Conservation (phyloP, 129 eudicot genomes). For the Ambrosia trifida region DNA sequence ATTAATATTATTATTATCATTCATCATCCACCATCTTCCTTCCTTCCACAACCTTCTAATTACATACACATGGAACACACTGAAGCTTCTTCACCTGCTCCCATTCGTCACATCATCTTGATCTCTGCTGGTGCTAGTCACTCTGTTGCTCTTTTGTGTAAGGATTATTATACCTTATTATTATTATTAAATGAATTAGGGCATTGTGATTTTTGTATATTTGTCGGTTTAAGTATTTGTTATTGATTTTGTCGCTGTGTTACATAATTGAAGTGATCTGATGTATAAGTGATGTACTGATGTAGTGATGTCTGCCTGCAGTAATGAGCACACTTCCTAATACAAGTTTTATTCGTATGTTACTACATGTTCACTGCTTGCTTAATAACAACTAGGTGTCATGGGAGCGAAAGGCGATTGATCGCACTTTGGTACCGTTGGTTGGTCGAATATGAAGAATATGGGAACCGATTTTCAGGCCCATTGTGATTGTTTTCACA, state of each 20-base stretch:
- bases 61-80: constrained; percentile 25
- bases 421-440: no score
- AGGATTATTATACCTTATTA: constrained; percentile 17
- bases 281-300: no score
- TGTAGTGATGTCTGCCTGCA: no score
- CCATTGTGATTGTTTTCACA: not conserved
- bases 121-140: constrained; percentile 97
- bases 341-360: no score
- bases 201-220: not conserved
- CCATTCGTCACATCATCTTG: constrained; percentile 51
- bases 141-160: constrained; percentile 90
- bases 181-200: not conserved
- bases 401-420: no score
- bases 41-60: no score
- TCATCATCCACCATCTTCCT: not conserved
- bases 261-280: no score
- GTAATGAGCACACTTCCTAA: no score
- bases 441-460: no score
- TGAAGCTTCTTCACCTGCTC: constrained; percentile 2
- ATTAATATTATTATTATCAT: no score
- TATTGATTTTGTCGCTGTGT: not conserved
- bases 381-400: no score
- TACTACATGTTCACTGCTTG: no score
- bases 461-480: not conserved
- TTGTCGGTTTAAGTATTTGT: not conserved